Evolutionary conservation across 108 stramenopile genomes (phyloP), one percentile per base, ranked within the genome.

Genomic region (Chaetoceros tenuissimus): DNA sequence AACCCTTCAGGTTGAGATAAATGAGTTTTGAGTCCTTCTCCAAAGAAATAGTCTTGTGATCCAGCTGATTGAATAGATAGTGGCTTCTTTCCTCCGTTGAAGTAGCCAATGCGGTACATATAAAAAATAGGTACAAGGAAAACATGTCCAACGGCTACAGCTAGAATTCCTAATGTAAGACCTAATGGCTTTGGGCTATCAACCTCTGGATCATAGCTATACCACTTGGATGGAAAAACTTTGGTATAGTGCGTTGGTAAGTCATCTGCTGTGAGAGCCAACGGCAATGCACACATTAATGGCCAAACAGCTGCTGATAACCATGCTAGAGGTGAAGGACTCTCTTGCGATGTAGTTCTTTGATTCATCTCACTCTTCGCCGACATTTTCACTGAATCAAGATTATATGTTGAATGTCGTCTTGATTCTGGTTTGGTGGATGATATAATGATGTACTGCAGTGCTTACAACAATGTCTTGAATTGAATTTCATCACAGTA

Each of bases 1-100:
- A 97, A 97, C 48, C 93, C 96, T 55, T 91, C 94, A 1, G 92
- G 94, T 71, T 94, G 89, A 5, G 75, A 60, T 24, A 97, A 62
- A 63, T 97, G 96, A 16, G 80, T 78, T 28, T 62, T 27, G n/a
- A 94, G 53, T 8, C 82, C 91, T 48, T 79, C 80, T 19, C 28
- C 52, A 47, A 81, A 94, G 43, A 71, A 63, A 62, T 94, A 97
- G 10, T 46, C 24, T 1, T 74, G 71, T 2, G 85, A 76, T 43
- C 88, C 90, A 28, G 75, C 69, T 34, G 69, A 64, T 72, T 96
- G 95, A 57, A 96, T 75, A 31, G 81, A 64, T 17, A 52, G 62
- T 8, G 87, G 80, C 24, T 59, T 65, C 44, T 60, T 25, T 56
- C 75, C 66, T 0, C 20, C 16, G 7, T 55, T 61, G 26, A 77